These are phyloP conservation scores for Boletus bicolor DNA, from an alignment of 768 basidiomycete species.

Conservation along the genomic window DNA sequence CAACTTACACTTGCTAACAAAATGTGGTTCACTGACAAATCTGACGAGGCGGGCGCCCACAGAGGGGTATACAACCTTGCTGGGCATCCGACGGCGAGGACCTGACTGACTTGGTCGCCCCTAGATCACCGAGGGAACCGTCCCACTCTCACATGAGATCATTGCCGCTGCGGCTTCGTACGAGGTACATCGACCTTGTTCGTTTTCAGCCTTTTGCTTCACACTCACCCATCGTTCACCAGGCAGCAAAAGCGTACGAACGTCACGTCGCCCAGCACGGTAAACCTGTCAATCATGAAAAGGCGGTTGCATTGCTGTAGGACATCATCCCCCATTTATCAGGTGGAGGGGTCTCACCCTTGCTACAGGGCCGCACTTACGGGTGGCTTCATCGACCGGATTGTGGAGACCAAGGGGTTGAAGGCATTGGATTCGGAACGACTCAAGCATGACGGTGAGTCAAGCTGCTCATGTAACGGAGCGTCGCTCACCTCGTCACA, in stretches of 20 bases:
- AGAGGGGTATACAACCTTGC: conserved; percentile 1
- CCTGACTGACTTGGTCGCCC: neutral
- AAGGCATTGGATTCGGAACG: conserved; percentile 18
- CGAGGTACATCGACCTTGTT: conserved; percentile 9
- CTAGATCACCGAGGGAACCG: conserved; percentile 14
- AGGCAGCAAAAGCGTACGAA: conserved; percentile 33
- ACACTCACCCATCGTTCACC: neutral
- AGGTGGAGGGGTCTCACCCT: neutral
- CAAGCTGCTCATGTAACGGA: too few species aligned
- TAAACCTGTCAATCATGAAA: conserved; percentile 23
- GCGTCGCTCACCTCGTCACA: conserved; percentile 5
- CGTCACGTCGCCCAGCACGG: conserved; percentile 18
- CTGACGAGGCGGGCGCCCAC: conserved; percentile 26
- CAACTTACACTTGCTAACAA: neutral
- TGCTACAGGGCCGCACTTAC: conserved; percentile 22
- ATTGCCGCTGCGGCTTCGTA: conserved; percentile 29
- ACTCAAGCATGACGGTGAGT: conserved; percentile 24
- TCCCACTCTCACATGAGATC: conserved; percentile 26
- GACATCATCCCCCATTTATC: neutral
- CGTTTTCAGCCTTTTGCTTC: neutral
- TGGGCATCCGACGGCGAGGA: neutral
- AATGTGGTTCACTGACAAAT: conserved; percentile 27
- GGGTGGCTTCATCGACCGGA: conserved; percentile 25
- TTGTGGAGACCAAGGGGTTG: conserved; percentile 26
- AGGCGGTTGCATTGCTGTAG: conserved; percentile 26